Conservation (phyloP, 2,329 filamentous ascomycete genomes). For the Eutypa lata region DNA sequence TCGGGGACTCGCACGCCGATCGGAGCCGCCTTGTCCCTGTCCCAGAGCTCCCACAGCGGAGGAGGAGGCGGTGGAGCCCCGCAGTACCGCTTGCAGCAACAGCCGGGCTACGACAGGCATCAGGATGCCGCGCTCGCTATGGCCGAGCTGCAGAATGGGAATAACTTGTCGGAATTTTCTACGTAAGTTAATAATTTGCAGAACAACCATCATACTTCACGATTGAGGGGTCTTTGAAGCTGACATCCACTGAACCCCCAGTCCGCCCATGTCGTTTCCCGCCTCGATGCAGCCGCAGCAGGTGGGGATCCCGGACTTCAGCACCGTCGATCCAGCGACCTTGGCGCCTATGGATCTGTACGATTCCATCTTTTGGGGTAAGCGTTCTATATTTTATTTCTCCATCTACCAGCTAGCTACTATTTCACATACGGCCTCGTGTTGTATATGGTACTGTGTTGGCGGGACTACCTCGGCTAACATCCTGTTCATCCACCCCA, state of each 20-base stretch:
- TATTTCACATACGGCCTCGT: too few relatives aligned
- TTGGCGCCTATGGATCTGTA: slow-evolving; percentile 67
- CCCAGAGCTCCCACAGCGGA: slow-evolving; percentile 14
- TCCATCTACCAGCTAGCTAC: too few relatives aligned
- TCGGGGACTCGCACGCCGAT: slow-evolving; percentile 43
- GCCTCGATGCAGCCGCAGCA: slow-evolving; percentile 30
- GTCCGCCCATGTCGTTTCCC: slow-evolving; percentile 16
- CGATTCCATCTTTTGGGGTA: slow-evolving; percentile 67
- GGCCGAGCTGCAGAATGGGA: slow-evolving; percentile 62
- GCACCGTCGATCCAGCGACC: slow-evolving; percentile 50
- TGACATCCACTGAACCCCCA: neutral
- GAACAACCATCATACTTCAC: too few relatives aligned
- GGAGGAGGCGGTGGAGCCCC: neutral
- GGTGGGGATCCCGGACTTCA: slow-evolving; percentile 40
- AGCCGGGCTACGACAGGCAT: slow-evolving; percentile 45
- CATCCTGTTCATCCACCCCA: slow-evolving; percentile 19
- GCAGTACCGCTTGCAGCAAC: slow-evolving; percentile 19
- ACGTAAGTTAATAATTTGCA: slow-evolving; percentile 34
- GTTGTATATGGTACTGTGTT: too few relatives aligned
- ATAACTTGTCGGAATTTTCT: slow-evolving; percentile 44
- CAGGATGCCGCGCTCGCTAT: slow-evolving; percentile 63
- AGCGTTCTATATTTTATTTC: too few relatives aligned
- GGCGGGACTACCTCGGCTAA: neutral
- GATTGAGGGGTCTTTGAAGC: neutral
- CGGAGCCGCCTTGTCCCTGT: slow-evolving; percentile 40